A percentile compares a stretch with the other conserved stretches of the same genome.
Evolutionary conservation across 495 filamentous ascomycete genomes (phyloP).

Genomic region (Aspergillus baeticus): DNA sequence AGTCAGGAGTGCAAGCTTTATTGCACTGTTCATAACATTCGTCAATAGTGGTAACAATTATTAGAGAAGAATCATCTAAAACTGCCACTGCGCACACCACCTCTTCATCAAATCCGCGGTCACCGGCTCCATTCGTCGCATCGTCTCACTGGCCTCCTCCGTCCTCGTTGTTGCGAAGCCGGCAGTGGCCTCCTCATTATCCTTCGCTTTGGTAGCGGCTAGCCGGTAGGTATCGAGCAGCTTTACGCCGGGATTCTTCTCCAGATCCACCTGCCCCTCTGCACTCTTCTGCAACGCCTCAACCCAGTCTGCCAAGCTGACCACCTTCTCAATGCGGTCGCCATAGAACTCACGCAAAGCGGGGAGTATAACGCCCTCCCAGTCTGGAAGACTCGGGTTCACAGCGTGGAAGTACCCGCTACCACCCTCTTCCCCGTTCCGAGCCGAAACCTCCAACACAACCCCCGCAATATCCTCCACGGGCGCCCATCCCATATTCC

Average conservation of each 20-base stretch:
- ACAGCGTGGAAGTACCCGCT: constrained; percentile 21
- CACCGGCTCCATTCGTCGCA: constrained; percentile 19
- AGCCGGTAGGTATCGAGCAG: constrained; percentile 15
- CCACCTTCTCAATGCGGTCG: too few species aligned
- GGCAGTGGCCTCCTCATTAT: background rate
- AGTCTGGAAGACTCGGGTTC: constrained; percentile 12
- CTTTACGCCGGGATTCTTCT: constrained; percentile 23
- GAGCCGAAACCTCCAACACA: constrained; percentile 14
- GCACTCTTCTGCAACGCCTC: background rate
- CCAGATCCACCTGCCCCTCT: constrained; percentile 13
- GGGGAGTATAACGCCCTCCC: constrained; percentile 5
- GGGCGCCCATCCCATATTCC: constrained; percentile 14
- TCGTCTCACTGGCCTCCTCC: constrained; percentile 15
- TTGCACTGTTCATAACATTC: too few species aligned
- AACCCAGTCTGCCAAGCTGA: too few species aligned
- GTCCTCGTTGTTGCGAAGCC: constrained; percentile 17
- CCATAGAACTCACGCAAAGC: constrained; percentile 7
- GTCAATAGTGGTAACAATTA: too few species aligned
- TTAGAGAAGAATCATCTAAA: too few species aligned
- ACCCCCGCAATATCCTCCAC: constrained; percentile 19
- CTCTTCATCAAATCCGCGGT: constrained; percentile 21
- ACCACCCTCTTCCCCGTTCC: too few species aligned
- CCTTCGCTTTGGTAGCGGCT: background rate
- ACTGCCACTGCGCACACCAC: constrained; percentile 26
- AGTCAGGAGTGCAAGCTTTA: too few species aligned